phyloP scores from a whole-genome alignment of 768 basidiomycete genomes.

The Rhizopogon vulgaris region DNA sequence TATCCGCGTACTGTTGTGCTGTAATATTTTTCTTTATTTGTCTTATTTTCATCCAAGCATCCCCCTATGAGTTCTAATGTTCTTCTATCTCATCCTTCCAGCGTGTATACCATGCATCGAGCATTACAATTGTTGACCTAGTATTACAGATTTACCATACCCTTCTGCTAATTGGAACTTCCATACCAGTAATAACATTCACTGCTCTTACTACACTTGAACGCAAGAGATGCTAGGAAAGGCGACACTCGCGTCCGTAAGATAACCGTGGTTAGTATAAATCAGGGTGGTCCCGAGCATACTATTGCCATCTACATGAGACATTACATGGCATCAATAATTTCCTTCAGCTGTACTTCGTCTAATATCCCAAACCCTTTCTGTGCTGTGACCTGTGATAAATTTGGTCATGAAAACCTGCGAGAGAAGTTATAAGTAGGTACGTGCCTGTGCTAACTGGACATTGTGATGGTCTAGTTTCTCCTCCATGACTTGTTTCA shows the following conservation, averaged over 20 bases:
- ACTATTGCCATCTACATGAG: slow-evolving; percentile 3
- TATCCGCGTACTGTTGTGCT: slow-evolving; percentile 2
- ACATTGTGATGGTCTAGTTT: slow-evolving; percentile 99
- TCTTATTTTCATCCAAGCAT: slow-evolving; percentile 5
- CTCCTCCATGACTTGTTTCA: slow-evolving; percentile 99
- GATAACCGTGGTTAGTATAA: not conserved
- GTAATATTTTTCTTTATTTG: slow-evolving; percentile 4
- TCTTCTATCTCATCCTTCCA: slow-evolving; percentile 2
- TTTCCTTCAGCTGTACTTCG: slow-evolving; percentile 71
- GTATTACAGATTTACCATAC: slow-evolving; percentile 3
- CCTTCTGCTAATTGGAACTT: slow-evolving; percentile 3
- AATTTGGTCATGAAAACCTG: not conserved
- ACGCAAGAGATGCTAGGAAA: not conserved
- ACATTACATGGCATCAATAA: slow-evolving; percentile 77
- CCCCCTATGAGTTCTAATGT: slow-evolving; percentile 2
- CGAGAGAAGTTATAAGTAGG: not conserved
- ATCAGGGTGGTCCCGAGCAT: not conserved
- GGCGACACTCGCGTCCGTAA: too few relatives aligned
- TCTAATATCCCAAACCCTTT: slow-evolving; percentile 89
- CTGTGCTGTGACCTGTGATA: slow-evolving; percentile 62
- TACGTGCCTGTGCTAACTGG: slow-evolving; percentile 83
- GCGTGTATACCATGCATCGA: slow-evolving; percentile 1
- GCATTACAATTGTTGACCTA: slow-evolving; percentile 1
- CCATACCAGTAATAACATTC: slow-evolving; percentile 4
- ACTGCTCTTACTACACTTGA: not conserved